phyloP scores from a whole-genome alignment of 345 rosid genomes.

The Angophora floribunda region DNA sequence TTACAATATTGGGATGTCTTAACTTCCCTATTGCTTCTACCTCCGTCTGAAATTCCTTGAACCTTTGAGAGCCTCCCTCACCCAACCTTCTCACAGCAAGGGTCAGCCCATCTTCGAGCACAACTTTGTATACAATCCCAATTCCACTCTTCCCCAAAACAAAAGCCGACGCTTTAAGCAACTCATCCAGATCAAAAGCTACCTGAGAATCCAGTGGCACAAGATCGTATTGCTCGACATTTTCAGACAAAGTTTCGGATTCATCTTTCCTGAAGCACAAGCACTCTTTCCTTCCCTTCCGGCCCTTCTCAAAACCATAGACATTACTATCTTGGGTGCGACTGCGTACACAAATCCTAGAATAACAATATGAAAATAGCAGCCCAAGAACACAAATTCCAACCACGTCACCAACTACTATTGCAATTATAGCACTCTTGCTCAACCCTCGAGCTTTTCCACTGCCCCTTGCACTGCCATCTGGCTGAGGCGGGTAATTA shows the following conservation, averaged over 20 bases:
- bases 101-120: conserved; percentile 82
- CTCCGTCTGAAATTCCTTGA: conserved; percentile 93
- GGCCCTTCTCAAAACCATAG: conserved; percentile 44
- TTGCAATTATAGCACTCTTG: conserved; percentile 51
- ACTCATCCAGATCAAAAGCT: conserved; percentile 82
- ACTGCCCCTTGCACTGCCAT: conserved; percentile 15
- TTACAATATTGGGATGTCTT: conserved; percentile 79
- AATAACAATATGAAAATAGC: conserved; percentile 79
- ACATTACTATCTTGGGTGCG: conserved; percentile 25
- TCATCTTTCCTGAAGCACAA: conserved; percentile 79
- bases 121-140: conserved; percentile 95
- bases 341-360: conserved; percentile 39
- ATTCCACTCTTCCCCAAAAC: conserved; percentile 95
- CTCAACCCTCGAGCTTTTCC: conserved; percentile 51
- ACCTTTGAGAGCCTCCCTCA: conserved; percentile 95
- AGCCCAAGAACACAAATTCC: conserved; percentile 85
- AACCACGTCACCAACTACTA: conserved; percentile 67
- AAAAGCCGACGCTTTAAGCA: conserved; percentile 94
- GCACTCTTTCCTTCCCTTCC: conserved; percentile 49
- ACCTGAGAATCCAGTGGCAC: conserved; percentile 70
- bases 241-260: conserved; percentile 65
- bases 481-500: conserved; percentile 34
- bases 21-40: conserved; percentile 94
- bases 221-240: conserved; percentile 73
- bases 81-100: conserved; percentile 89